Percentiles rank a stretch among this genome's conserved stretches.
Evolutionary conservation across 805 yeast species (phyloP).

Genomic region (Candida ulmi): DNA sequence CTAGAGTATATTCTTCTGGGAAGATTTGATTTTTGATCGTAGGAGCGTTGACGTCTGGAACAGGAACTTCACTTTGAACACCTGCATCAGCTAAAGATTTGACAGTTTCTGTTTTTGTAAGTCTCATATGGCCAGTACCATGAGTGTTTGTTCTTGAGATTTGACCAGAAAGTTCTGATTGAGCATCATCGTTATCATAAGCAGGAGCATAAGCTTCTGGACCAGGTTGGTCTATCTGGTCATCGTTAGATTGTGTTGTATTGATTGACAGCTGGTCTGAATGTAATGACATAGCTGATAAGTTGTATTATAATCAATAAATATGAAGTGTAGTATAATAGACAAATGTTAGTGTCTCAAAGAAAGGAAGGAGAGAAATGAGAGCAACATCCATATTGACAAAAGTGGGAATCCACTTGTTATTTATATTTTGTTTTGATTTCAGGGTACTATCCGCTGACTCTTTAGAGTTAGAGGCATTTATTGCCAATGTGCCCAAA

Average conservation of each 20-base stretch:
- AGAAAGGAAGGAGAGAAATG: no score
- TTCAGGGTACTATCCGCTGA: no score
- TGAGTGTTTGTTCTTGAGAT: slow-evolving; percentile 18
- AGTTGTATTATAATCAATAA: no score
- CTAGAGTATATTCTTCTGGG: slow-evolving; percentile 89
- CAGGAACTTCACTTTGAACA: slow-evolving; percentile 45
- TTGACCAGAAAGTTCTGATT: slow-evolving; percentile 32
- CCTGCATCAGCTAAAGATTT: slow-evolving; percentile 64
- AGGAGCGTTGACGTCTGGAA: slow-evolving; percentile 55
- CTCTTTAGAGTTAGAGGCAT: no score
- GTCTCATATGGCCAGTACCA: slow-evolving; percentile 22
- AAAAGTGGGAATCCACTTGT: no score
- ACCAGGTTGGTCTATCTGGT: slow-evolving; percentile 2
- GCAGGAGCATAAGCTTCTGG: slow-evolving; percentile 37
- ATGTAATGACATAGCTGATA: background rate
- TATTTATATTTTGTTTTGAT: no score
- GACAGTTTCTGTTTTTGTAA: slow-evolving; percentile 65
- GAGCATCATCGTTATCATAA: slow-evolving; percentile 39
- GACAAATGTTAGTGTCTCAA: no score
- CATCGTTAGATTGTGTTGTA: slow-evolving; percentile 10
- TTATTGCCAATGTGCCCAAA: no score
- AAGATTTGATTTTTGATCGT: slow-evolving; percentile 61
- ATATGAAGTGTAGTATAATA: no score
- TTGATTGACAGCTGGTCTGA: slow-evolving; percentile 21
- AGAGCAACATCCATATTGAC: no score